phyloP scores from a whole-genome alignment of 1,284 basidiomycete genomes.

The Melampsora larici-populina region DNA sequence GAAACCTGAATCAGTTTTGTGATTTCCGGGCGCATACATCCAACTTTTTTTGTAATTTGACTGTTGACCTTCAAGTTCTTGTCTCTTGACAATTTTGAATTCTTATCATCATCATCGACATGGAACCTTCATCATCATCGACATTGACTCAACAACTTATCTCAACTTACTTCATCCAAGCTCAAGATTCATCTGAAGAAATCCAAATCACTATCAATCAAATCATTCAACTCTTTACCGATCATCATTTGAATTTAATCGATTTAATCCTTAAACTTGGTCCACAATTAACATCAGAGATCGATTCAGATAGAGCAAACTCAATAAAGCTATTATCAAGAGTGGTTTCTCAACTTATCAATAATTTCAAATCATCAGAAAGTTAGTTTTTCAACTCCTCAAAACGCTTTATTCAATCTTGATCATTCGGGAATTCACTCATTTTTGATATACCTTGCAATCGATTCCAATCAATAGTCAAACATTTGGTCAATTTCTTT shows the following conservation, averaged over 20 bases:
- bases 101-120: too few species aligned
- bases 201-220: not conserved
- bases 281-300: not conserved
- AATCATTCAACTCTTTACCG: slow-evolving; percentile 7
- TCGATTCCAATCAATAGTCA: not conserved
- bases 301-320: not conserved
- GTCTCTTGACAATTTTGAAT: too few species aligned
- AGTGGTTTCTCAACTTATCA: not conserved
- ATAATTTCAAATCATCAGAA: not conserved
- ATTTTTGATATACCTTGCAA: not conserved
- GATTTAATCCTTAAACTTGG: not conserved
- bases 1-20: too few species aligned
- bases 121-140: too few species aligned
- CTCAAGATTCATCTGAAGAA: not conserved
- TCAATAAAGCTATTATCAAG: not conserved
- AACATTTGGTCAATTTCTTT: slow-evolving; percentile 34
- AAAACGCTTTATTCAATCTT: not conserved
- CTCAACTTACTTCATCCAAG: not conserved
- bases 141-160: not conserved
- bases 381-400: not conserved
- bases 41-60: too few species aligned
- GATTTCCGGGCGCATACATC: too few species aligned
- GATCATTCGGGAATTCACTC: not conserved
- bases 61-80: too few species aligned
- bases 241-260: not conserved